phyloP scores from a whole-genome alignment of 495 filamentous ascomycete species.

The Xylaria intraflava region DNA sequence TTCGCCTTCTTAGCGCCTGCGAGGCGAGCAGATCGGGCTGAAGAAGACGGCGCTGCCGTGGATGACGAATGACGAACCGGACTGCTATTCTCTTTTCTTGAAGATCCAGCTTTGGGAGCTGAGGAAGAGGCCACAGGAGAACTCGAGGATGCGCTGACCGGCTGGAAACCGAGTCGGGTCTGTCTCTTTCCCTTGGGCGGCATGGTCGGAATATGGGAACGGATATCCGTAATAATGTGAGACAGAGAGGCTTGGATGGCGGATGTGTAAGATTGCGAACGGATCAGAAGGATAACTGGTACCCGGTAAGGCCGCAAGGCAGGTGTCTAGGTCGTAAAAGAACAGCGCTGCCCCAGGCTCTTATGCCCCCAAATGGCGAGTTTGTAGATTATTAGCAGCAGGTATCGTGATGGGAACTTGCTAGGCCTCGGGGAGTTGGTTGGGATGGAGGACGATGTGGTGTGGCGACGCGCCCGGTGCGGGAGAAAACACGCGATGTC shows the following conservation, averaged over 20 bases:
- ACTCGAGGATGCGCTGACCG: constrained; percentile 2
- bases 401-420: no score
- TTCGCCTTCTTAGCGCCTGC: background rate
- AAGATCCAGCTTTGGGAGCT: constrained; percentile 16
- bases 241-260: background rate
- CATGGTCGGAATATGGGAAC: constrained; percentile 8
- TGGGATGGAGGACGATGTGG: no score
- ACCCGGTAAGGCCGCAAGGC: no score
- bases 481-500: constrained; percentile 17
- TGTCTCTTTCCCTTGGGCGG: constrained; percentile 17
- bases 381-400: no score
- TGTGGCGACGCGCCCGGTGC: constrained; percentile 13
- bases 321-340: no score
- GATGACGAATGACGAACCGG: constrained; percentile 1
- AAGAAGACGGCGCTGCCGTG: background rate
- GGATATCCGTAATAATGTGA: background rate
- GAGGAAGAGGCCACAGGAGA: constrained; percentile 3
- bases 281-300: no score
- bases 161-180: constrained; percentile 22
- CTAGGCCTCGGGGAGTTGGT: no score
- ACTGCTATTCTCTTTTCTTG: constrained; percentile 10
- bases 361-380: no score
- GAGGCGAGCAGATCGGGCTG: background rate
- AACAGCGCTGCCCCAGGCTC: no score
- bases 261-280: background rate